Evolutionary conservation across 371 early-diverging fungal genomes (phyloP), one percentile per base, ranked within the genome.

Genomic region (Amoeboaphelidium protococcarum): DNA sequence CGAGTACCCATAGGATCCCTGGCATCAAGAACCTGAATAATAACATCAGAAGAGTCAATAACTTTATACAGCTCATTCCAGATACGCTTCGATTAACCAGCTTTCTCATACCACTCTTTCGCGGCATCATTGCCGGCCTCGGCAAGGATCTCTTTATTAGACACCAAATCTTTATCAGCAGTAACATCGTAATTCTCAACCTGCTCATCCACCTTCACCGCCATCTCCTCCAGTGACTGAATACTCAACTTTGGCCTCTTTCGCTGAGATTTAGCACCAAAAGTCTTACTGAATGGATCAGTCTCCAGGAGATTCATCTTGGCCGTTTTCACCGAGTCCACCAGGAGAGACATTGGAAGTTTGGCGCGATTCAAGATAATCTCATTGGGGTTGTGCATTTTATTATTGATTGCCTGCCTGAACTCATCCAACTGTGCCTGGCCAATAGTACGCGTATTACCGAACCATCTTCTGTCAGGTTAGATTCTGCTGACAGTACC

Each of bases 21-120:
- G 16, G 97, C 94, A 73, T 99, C 99, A 47, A 99, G 60, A 3
- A 99, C 96, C 55, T 97, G 97, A 41, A 95, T 76, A 46, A 99
- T 72, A 21, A 98, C 90, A 67, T 98, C 98, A 0, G 94, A 91
- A 13, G 88, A 85, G 62, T 99, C 99, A 37, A 99, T 78, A 41
- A 95, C 97, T 71, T 99, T 99, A 71, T 98, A 97, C 41, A 99
- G 64, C 61, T 99, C 99, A 59, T 80, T 82, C 98, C 98, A 99
- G 46, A 98, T 98, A 61, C 98, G 82, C 61, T 82, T 84, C 23
- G 92, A 92, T 60, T 90, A 87, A 52, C 98, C 98, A 48, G 88
- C 89, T 41, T n/a, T n/a, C n/a, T n/a, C n/a, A n/a, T n/a, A n/a
- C n/a, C n/a, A n/a, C n/a, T n/a, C n/a, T n/a, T n/a, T n/a, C n/a